Evolutionary conservation across 768 basidiomycete species (phyloP), one percentile per base, ranked within the genome.

Genomic region (Hypholoma sublateritium): DNA sequence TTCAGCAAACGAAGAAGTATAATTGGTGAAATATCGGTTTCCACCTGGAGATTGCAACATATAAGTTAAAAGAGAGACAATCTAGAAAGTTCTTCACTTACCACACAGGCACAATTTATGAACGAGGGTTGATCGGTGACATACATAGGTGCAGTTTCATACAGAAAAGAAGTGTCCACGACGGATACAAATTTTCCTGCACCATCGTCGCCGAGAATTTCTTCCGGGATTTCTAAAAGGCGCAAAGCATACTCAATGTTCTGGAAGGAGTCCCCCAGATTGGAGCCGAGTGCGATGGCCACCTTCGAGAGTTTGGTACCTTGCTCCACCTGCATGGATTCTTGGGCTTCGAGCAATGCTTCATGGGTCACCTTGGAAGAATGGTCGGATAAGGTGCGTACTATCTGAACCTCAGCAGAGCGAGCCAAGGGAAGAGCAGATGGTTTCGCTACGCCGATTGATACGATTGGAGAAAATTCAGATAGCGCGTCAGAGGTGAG

Each of bases 111-210:
- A 61, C 91, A 90, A 65, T 98, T 99, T 57, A 90, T 81, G 72
- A 98, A 98, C 35, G 78, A 74, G 12, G 88, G 89, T 69, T 99
- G 97, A 56, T 97, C 88, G 11, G 83, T 83, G 42, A 96, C 89
- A 68, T 99, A 98, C 97, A 99, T 98, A 0, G 97, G 93, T 11
- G 87, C 79, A 17, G 90, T 95, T 72, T 98, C 90, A 68, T 98
- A 98, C 75, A 98, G 68, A 72, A 94, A 91, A 67, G 93, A 94
- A 1, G 93, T 95, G 63, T 91, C 80, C 19, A 86, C 70, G 25
- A 96, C 76, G 14, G 65, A 32, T 32, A 32, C 2, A 66, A 2
- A 79, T 69, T 24, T 62, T 62, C 12, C 58, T 9, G 49, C 1
- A 16, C 44, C 52, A 37, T 50, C 57, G 51, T 61, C 50, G 39